phyloP scores from a whole-genome alignment of 257 asterid genomes.

The Primulina tabacum region DNA sequence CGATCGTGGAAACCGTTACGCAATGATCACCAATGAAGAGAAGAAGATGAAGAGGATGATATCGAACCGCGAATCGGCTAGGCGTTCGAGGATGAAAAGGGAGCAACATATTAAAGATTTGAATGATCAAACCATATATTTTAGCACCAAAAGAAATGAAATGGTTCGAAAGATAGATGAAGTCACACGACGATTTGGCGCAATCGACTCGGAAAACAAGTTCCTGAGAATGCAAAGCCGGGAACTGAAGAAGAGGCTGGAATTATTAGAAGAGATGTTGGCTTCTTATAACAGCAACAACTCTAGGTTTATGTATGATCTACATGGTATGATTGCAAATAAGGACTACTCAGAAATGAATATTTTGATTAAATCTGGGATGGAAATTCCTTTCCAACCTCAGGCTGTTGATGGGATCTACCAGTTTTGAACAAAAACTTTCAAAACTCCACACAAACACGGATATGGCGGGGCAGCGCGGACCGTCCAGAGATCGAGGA shows the following conservation, averaged over 20 bases:
- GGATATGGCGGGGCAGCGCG: too few relatives aligned
- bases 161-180: slow-evolving; percentile 27
- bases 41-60: slow-evolving; percentile 63
- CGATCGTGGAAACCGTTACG: slow-evolving; percentile 25
- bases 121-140: slow-evolving; percentile 41
- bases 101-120: slow-evolving; percentile 58
- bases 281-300: slow-evolving; percentile 11
- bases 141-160: slow-evolving; percentile 23
- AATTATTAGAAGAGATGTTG: slow-evolving; percentile 29
- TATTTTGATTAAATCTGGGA: slow-evolving; percentile 34
- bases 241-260: slow-evolving; percentile 46
- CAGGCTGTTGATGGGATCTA: slow-evolving; percentile 45
- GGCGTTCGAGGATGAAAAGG: slow-evolving; percentile 64
- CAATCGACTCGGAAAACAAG: slow-evolving; percentile 45
- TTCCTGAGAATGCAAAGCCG: slow-evolving; percentile 35
- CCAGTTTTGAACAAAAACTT: slow-evolving; percentile 30
- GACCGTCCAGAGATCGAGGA: too few relatives aligned
- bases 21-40: slow-evolving; percentile 33
- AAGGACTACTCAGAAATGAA: slow-evolving; percentile 25
- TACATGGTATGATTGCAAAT: slow-evolving; percentile 2
- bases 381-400: slow-evolving; percentile 30
- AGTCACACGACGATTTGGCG: slow-evolving; percentile 19
- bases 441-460: not conserved
- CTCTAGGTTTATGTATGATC: not conserved
- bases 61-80: slow-evolving; percentile 66